Conservation (phyloP, 768 basidiomycete genomes). For the Amanita pseudoporphyria region DNA sequence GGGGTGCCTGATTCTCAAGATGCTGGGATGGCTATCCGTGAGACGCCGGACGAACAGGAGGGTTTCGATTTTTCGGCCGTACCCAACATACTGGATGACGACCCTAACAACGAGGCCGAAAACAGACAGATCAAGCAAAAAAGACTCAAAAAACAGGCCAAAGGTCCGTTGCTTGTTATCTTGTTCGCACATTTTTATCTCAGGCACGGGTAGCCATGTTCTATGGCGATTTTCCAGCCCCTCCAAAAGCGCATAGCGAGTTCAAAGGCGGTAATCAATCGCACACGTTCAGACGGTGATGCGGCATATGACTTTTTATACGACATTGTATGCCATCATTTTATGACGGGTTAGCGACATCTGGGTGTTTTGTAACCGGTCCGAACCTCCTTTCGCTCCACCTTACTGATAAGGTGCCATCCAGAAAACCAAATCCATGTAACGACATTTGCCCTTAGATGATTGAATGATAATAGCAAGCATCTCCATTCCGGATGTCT, state of each 20-base stretch:
- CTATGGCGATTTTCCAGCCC: constrained; percentile 53
- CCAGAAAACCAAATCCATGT: no score
- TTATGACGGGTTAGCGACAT: not conserved
- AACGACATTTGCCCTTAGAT: no score
- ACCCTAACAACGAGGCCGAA: constrained; percentile 29
- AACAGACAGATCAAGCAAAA: constrained; percentile 32
- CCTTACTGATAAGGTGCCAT: no score
- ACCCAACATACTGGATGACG: constrained; percentile 65
- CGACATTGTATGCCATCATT: not conserved
- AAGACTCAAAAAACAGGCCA: constrained; percentile 34
- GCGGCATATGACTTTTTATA: not conserved
- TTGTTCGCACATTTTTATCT: not conserved
- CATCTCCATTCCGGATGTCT: not conserved
- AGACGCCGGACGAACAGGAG: constrained; percentile 21
- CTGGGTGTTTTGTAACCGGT: no score
- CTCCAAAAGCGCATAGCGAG: constrained; percentile 57
- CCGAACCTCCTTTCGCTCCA: no score
- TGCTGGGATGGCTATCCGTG: constrained; percentile 5
- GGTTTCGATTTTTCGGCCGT: constrained; percentile 62
- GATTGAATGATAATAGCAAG: no score
- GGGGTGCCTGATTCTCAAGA: constrained; percentile 7
- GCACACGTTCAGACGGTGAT: constrained; percentile 49
- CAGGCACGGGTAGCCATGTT: constrained; percentile 23
- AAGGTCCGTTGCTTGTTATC: not conserved
- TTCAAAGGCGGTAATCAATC: constrained; percentile 64